These are phyloP conservation scores for Patellifolia procumbens DNA, from an alignment of 179 eudicot species.

Conservation along the genomic window DNA sequence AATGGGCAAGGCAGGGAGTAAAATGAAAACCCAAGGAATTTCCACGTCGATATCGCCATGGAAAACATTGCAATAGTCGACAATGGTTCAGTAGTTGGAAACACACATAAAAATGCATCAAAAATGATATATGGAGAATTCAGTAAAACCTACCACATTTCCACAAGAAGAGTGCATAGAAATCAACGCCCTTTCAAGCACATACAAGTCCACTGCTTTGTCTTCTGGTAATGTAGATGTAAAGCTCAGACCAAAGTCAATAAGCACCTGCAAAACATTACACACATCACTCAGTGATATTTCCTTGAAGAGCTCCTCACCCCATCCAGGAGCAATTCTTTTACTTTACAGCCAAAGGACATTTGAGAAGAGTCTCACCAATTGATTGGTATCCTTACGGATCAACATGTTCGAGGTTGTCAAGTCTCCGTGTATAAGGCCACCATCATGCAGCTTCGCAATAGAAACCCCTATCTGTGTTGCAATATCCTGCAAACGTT, in stretches of 20 bases:
- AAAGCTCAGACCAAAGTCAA: constrained; percentile 91
- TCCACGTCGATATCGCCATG: background rate
- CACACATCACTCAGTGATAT: constrained; percentile 18
- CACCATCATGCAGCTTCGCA: constrained; percentile 92
- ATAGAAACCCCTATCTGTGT: constrained; percentile 76
- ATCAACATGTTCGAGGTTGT: constrained; percentile 94
- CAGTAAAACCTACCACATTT: constrained; percentile 64
- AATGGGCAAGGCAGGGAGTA: no score
- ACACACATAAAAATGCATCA: background rate
- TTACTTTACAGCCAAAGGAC: background rate
- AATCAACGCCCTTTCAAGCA: constrained; percentile 85
- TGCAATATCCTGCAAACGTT: constrained; percentile 73
- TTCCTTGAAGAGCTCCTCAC: background rate
- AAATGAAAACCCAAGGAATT: background rate
- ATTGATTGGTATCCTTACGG: constrained; percentile 58
- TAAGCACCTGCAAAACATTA: constrained; percentile 59
- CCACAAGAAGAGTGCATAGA: constrained; percentile 99
- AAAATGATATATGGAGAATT: constrained; percentile 4
- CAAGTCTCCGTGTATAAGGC: constrained; percentile 87
- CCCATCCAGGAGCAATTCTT: background rate
- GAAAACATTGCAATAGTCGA: background rate
- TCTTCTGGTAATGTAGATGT: constrained; percentile 93
- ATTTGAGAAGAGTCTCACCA: constrained; percentile 46
- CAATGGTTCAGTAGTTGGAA: background rate
- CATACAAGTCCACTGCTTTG: constrained; percentile 93